Conservation (phyloP, 192 early-diverging fungal genomes). For the Podochytrium sp. region DNA sequence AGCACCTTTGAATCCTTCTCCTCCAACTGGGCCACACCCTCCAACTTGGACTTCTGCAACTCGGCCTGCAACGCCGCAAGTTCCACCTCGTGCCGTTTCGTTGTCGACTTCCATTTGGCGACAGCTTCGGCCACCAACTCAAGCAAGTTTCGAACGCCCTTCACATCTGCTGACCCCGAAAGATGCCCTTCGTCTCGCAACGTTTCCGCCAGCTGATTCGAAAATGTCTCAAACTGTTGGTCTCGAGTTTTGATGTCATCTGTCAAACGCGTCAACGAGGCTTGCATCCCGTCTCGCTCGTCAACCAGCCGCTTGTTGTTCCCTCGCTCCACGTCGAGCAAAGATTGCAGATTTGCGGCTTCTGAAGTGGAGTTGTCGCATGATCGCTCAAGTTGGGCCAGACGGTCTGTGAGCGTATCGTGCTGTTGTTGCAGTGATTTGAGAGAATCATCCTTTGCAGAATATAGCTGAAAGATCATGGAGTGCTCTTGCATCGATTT, state of each 20-base stretch:
- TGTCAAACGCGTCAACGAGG: neutral
- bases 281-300: too few relatives aligned
- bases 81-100: neutral
- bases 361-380: neutral
- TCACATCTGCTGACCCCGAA: neutral
- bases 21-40: neutral
- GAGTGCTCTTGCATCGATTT: neutral
- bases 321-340: too few relatives aligned
- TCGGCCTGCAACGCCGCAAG: neutral
- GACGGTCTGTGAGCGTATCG: neutral
- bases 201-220: neutral
- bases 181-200: neutral
- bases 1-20: neutral
- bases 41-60: neutral
- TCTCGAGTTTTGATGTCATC: neutral
- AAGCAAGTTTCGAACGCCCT: neutral
- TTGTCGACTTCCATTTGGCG: neutral
- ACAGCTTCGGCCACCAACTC: neutral
- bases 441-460: neutral
- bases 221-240: too few relatives aligned
- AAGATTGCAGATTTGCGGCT: neutral
- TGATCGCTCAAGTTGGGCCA: too few relatives aligned
- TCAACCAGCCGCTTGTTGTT: too few relatives aligned
- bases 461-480: neutral
- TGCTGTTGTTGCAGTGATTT: neutral